These are phyloP conservation scores for Amanita jacksonii DNA, from an alignment of 768 basidiomycete genomes.

Conservation along the genomic window DNA sequence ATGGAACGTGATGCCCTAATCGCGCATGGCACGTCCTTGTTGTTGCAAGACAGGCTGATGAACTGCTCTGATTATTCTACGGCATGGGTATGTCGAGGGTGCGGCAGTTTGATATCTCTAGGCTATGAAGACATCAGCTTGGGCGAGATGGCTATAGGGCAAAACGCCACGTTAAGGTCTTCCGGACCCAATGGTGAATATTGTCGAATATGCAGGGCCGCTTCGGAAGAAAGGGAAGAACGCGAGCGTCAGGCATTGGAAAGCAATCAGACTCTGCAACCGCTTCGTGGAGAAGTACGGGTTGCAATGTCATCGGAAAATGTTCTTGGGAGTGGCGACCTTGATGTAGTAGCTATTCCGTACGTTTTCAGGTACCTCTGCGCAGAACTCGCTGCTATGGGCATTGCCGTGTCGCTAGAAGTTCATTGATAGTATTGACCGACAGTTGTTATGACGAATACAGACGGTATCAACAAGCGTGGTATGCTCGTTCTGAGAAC, in stretches of 20 bases:
- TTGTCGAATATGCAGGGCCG: slow-evolving; percentile 84
- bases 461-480: too few species aligned
- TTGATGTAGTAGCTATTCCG: slow-evolving; percentile 93
- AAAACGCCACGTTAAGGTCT: slow-evolving; percentile 40
- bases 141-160: slow-evolving; percentile 49
- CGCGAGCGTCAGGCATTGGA: slow-evolving; percentile 48
- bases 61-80: slow-evolving; percentile 99
- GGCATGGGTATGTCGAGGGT: slow-evolving; percentile 96
- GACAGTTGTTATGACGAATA: too few species aligned
- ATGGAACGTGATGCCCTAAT: slow-evolving; percentile 99
- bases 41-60: slow-evolving; percentile 97
- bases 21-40: slow-evolving; percentile 96
- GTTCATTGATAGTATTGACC: slow-evolving; percentile 46
- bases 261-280: slow-evolving; percentile 40
- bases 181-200: slow-evolving; percentile 84
- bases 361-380: slow-evolving; percentile 93
- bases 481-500: too few species aligned
- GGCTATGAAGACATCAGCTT: slow-evolving; percentile 87
- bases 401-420: slow-evolving; percentile 83
- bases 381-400: slow-evolving; percentile 97
- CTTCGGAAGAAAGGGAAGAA: slow-evolving; percentile 54
- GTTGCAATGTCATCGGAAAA: slow-evolving; percentile 63
- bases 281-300: slow-evolving; percentile 40
- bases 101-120: slow-evolving; percentile 90
- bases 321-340: slow-evolving; percentile 65